Evolutionary conservation across 768 basidiomycete species (phyloP).

Genomic region (Rhodosporidiobolus odoratus): DNA sequence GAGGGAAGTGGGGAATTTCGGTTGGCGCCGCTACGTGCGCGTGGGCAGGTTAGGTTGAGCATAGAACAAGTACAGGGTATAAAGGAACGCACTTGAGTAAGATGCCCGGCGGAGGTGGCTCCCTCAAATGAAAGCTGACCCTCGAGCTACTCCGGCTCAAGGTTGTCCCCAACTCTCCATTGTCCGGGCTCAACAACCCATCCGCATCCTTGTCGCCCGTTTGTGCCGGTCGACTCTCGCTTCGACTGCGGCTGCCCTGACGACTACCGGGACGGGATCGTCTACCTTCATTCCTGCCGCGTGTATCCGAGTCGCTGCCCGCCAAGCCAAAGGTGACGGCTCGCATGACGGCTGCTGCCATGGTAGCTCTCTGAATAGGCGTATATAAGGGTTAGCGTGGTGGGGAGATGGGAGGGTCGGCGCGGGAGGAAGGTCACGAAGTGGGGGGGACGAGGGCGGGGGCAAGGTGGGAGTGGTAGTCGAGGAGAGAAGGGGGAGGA

Average conservation of each 20-base stretch:
- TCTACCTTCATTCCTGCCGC: background rate
- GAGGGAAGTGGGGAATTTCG: background rate
- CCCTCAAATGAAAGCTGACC: background rate
- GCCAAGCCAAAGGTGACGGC: slow-evolving; percentile 31
- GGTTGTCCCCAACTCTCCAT: background rate
- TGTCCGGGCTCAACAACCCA: background rate
- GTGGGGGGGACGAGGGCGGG: background rate
- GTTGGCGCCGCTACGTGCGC: background rate
- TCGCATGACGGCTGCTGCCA: slow-evolving; percentile 29
- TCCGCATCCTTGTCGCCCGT: background rate
- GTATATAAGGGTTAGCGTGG: too few species aligned
- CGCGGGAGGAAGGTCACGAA: too few species aligned
- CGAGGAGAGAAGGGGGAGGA: background rate
- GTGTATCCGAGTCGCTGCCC: background rate
- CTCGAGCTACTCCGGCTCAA: slow-evolving; percentile 6
- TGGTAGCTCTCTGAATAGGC: background rate
- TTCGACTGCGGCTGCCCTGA: background rate
- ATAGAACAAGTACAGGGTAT: background rate
- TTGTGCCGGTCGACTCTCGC: background rate
- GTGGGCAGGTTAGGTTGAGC: background rate
- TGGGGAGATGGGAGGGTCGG: background rate
- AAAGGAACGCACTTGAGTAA: slow-evolving; percentile 25
- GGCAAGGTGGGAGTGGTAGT: background rate
- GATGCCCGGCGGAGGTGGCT: slow-evolving; percentile 9
- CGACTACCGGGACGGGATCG: background rate